A percentile compares a stretch with the other conserved stretches of the same genome.
phyloP scores from a whole-genome alignment of 2,329 filamentous ascomycete species.

The Apiospora hydei region DNA sequence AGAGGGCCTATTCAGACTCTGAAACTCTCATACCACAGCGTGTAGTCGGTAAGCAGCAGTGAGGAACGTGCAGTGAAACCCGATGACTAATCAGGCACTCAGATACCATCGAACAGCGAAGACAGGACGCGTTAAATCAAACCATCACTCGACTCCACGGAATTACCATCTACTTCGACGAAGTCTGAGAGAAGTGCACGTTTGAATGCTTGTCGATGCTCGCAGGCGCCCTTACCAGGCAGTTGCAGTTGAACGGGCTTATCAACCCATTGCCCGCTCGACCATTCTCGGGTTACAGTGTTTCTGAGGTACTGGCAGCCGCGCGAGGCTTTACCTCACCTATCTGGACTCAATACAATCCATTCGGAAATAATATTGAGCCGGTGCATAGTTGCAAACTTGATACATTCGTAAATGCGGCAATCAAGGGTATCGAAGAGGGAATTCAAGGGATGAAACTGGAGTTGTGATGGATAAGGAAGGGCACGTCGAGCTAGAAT shows the following conservation, averaged over 20 bases:
- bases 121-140: neutral
- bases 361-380: neutral
- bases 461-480: neutral
- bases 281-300: neutral
- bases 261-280: neutral
- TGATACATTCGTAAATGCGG: neutral
- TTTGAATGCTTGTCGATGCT: neutral
- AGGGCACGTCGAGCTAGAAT: too few relatives aligned
- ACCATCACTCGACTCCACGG: neutral
- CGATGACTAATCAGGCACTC: neutral
- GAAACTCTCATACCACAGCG: neutral
- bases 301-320: accelerated
- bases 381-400: neutral
- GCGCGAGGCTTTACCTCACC: neutral
- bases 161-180: neutral
- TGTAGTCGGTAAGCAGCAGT: neutral
- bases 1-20: neutral
- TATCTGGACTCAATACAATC: too few relatives aligned
- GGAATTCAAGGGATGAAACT: neutral
- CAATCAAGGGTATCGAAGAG: neutral
- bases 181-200: neutral
- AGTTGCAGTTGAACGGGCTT: neutral
- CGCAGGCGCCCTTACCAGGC: neutral
- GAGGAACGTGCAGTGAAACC: accelerated
- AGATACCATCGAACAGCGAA: neutral